Evolutionary conservation across 2,329 filamentous ascomycete genomes (phyloP), one percentile per base, ranked within the genome.

Genomic region (Alternaria brassicae): DNA sequence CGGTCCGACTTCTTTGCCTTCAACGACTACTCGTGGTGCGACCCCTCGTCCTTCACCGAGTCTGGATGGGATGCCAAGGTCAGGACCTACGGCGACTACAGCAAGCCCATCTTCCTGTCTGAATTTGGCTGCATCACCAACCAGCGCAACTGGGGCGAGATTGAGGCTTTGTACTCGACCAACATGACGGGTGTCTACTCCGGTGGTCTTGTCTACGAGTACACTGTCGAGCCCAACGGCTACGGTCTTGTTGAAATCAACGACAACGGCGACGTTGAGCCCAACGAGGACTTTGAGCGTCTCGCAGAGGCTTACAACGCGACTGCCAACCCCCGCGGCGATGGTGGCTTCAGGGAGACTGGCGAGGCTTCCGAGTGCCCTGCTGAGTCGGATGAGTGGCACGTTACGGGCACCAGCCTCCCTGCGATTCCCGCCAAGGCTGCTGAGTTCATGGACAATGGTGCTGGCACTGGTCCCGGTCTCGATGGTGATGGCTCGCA

Each of bases 161-260:
- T 97, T 50, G 80, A 80, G 37, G 83, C 93, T 44, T 83, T 99
- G 56, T 98, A 97, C 89, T 86, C 81, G 77, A 80, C 79, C 15
- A 78, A 97, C 60, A 98, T 98, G 94, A 93, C 90, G 9, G 66
- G 79, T 17, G 93, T 97, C 72, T 98, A 97, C 86, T 97, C 93
- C 37, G 94, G 95, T 72, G 95, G 95, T 77, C 86, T 99, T 39
- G 91, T 96, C 77, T 98, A 97, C 82, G 94, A 98, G 81, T 99
- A 97, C 83, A 89, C 91, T 12, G 81, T 90, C 70, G 76, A 78
- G 68, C 70, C 70, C 44, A 78, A 89, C 81, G 84, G 88, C 47
- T 98, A 88, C 79, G 94, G 93, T 69, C 89, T 96, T 62, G 92
- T 93, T 73, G 81, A 86, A 56, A 82, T 95, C 72, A 75, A 77